Evolutionary conservation across 2,329 filamentous ascomycete species (phyloP).

Genomic region (Drechslerella coelobrocha): DNA sequence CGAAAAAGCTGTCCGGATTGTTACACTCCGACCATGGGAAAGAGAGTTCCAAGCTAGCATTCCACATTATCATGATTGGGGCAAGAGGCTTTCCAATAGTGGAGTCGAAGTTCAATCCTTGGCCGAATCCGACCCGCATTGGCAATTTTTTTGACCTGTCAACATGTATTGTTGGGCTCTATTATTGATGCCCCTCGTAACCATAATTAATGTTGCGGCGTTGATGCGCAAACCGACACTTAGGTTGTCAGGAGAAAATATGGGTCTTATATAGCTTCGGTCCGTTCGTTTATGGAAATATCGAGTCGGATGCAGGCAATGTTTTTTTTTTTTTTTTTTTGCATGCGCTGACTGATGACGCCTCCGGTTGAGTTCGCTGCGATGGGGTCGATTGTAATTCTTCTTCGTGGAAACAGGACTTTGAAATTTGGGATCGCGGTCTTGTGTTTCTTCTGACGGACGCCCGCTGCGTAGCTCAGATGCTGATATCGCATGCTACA

Average conservation of each 20-base stretch:
- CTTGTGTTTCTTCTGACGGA: neutral
- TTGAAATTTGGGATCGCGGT: neutral
- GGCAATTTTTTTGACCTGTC: too few relatives aligned
- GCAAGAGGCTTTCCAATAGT: too few relatives aligned
- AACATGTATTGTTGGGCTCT: neutral
- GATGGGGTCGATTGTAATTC: neutral
- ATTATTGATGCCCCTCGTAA: conserved; percentile 7
- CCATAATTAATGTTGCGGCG: neutral
- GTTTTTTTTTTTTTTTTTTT: neutral
- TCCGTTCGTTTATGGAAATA: conserved; percentile 1
- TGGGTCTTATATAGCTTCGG: neutral
- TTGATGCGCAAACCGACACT: conserved; percentile 4
- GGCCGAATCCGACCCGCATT: too few relatives aligned
- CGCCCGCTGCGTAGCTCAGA: too few relatives aligned
- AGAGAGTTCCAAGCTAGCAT: too few relatives aligned
- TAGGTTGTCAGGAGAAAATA: conserved; percentile 2
- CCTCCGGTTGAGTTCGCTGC: neutral
- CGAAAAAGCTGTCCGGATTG: too few relatives aligned
- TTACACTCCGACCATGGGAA: too few relatives aligned
- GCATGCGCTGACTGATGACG: conserved; percentile 3
- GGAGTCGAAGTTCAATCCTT: too few relatives aligned
- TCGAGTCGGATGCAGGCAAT: neutral
- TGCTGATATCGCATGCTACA: too few relatives aligned
- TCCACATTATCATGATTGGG: too few relatives aligned
- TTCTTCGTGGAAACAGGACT: neutral